phyloP scores from a whole-genome alignment of 257 asterid genomes.

The Verbascum thapsus region DNA sequence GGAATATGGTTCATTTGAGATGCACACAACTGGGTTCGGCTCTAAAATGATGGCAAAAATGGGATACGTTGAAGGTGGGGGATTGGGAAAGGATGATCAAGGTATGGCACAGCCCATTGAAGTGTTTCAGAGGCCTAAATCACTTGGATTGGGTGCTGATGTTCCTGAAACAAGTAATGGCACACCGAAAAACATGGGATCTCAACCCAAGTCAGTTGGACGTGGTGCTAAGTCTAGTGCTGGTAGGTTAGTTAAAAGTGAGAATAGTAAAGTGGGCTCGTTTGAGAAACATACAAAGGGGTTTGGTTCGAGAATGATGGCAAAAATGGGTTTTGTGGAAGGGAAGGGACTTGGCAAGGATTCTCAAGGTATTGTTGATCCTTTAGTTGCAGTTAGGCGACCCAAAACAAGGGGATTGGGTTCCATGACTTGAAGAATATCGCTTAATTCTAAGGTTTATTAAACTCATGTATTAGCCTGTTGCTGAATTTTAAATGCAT shows the following conservation, averaged over 20 bases:
- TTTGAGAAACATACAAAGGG: conserved; percentile 93
- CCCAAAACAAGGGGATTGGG: conserved; percentile 81
- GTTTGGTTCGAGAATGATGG: conserved; percentile 94
- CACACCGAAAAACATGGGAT: conserved; percentile 24
- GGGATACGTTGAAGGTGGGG: conserved; percentile 86
- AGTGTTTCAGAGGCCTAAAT: conserved; percentile 80
- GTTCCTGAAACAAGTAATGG: conserved; percentile 50
- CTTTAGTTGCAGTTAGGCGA: conserved; percentile 73
- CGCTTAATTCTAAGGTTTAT: background rate
- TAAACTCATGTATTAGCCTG: conserved; percentile 6
- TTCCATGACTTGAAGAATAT: conserved; percentile 47
- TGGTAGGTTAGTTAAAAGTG: conserved; percentile 36
- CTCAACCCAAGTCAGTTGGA: conserved; percentile 27
- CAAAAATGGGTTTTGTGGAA: conserved; percentile 87
- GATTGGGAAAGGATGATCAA: conserved; percentile 86
- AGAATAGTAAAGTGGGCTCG: conserved; percentile 49
- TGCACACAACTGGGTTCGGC: conserved; percentile 97
- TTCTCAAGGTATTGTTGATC: conserved; percentile 81
- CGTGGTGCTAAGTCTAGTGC: conserved; percentile 28
- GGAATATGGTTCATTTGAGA: conserved; percentile 73
- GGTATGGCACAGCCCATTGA: conserved; percentile 80
- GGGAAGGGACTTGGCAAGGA: conserved; percentile 85
- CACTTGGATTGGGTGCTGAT: conserved; percentile 94
- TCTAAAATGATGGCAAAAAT: conserved; percentile 97
- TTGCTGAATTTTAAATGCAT: no score